A percentile compares a stretch with the other conserved stretches of the same genome.
phyloP scores from a whole-genome alignment of 2,329 filamentous ascomycete genomes.

The Coniochaeta sp. region DNA sequence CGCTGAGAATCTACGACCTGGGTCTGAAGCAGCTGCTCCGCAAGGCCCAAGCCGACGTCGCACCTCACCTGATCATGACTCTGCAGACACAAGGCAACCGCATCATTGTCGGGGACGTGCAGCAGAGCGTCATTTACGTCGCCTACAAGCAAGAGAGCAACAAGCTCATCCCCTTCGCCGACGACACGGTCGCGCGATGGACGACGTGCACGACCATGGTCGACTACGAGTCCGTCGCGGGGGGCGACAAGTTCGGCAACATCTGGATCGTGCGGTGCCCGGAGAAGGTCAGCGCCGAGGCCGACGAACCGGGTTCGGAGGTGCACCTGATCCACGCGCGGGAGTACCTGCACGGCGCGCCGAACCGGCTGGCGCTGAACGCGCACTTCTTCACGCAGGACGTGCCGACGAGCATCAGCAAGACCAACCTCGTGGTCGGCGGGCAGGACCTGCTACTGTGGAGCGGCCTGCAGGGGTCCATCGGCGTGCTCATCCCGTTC shows the following conservation, averaged over 20 bases:
- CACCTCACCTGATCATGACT: conserved; percentile 76
- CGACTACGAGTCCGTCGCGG: conserved; percentile 92
- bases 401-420: conserved; percentile 83
- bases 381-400: conserved; percentile 88
- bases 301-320: conserved; percentile 86
- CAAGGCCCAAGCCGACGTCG: conserved; percentile 78
- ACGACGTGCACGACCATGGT: conserved; percentile 89
- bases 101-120: conserved; percentile 86
- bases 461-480: conserved; percentile 89
- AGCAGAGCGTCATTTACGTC: conserved; percentile 84
- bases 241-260: conserved; percentile 97
- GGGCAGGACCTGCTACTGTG: conserved; percentile 88
- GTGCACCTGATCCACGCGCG: conserved; percentile 87
- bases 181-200: conserved; percentile 86
- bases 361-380: conserved; percentile 77
- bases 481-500: conserved; percentile 91
- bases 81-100: conserved; percentile 86
- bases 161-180: conserved; percentile 84
- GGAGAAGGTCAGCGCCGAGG: conserved; percentile 76
- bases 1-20: conserved; percentile 82
- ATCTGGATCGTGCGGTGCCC: conserved; percentile 88
- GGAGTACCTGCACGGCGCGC: conserved; percentile 81
- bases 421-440: conserved; percentile 82
- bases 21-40: conserved; percentile 88
- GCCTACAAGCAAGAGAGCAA: conserved; percentile 93